Evolutionary conservation across 768 basidiomycete genomes (phyloP), one percentile per base, ranked within the genome.

Genomic region (Boletellus ananiceps): DNA sequence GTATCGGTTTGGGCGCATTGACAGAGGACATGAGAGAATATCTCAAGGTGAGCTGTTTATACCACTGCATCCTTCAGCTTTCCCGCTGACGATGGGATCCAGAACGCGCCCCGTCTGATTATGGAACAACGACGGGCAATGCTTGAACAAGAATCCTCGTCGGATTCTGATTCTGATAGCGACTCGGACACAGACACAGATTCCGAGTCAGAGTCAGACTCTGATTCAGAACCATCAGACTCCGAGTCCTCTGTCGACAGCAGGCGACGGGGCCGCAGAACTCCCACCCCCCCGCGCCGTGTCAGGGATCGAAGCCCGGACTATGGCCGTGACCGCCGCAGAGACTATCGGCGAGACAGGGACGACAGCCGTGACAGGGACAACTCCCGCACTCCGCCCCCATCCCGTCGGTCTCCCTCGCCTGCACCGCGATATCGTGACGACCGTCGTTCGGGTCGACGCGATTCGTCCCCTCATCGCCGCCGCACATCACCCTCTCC

Each of bases 1-100:
- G 88, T 59, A 84, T 99, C 57, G 92, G 92, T 0, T 63, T 98
- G 51, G 96, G 96, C 47, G 77, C 79, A 19, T 66, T 97, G 52
- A 99, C 96, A 1, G 94, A 98, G 68, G 88, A 88, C 27, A 97
- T 98, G 96, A 79, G 96, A 65, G 93, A 94, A 64, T 94, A 92
- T 63, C 73, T 99, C 52, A 92, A 95, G 76, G 90, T 88, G 57
- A 39, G 79, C 73, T 52, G 59, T 18, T 6, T 45, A 16, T 39
- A 29, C n/a, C 23, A 18, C 21, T 19, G 5, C 14, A 14, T 8
- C 15, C 21, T 15, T 47, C 11, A 37, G 23, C 12, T 18, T 32
- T 50, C 18, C 44, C 14, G 18, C 48, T 36, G 41, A 53, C 59
- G 38, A 52, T 18, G 29, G n/a, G 29, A 37, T 8, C 34, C 51